Evolutionary conservation across 352 stramenopile genomes (phyloP).

Genomic region (Phytophthora vignae): DNA sequence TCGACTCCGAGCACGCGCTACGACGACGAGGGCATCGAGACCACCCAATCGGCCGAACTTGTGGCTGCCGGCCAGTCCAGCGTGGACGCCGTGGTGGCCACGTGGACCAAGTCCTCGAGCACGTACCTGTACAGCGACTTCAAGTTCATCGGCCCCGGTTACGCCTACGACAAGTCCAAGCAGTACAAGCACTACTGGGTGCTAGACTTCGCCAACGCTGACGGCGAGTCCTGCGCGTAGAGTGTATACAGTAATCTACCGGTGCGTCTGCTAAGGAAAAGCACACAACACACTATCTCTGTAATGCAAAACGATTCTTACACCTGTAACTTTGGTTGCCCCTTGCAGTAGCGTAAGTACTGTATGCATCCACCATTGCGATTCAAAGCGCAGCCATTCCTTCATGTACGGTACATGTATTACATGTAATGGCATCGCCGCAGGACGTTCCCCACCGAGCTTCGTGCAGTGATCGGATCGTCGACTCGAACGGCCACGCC

Average conservation of each 20-base stretch:
- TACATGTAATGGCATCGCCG: not conserved
- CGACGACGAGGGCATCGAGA: slow-evolving; percentile 28
- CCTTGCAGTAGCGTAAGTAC: not conserved
- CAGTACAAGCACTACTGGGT: slow-evolving; percentile 45
- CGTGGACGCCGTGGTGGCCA: slow-evolving; percentile 38
- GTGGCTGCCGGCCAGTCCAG: slow-evolving; percentile 47
- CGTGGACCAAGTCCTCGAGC: slow-evolving; percentile 51
- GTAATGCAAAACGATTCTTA: not conserved
- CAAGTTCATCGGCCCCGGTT: slow-evolving; percentile 38
- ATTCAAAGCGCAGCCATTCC: not conserved
- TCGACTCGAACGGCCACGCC: slow-evolving; percentile 11
- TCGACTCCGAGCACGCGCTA: slow-evolving; percentile 41
- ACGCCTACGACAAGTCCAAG: slow-evolving; percentile 33
- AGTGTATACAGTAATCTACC: not conserved
- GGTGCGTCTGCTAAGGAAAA: not conserved
- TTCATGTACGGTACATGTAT: no score
- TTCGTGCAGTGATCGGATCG: not conserved
- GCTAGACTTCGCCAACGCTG: slow-evolving; percentile 34
- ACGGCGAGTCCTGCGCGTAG: slow-evolving; percentile 26
- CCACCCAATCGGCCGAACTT: slow-evolving; percentile 36
- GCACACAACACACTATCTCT: not conserved
- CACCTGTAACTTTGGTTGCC: not conserved
- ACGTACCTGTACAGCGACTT: slow-evolving; percentile 43
- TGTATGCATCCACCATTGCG: not conserved
- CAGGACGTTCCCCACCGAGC: not conserved